phyloP scores from a whole-genome alignment of 1,284 basidiomycete genomes.

The Cutaneotrichosporon sp. region DNA sequence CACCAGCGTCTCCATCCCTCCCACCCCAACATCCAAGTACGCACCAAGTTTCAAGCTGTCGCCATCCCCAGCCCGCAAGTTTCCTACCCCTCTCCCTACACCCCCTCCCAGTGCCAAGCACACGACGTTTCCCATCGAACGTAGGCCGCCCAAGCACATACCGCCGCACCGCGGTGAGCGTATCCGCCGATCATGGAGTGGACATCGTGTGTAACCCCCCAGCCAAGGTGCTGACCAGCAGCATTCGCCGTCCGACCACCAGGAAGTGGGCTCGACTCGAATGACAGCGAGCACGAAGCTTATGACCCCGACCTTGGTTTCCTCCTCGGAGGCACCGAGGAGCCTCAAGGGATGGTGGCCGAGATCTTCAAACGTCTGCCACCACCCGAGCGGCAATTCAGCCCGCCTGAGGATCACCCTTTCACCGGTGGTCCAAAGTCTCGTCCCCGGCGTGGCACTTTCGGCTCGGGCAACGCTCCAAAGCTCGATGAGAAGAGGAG shows the following conservation, averaged over 20 bases:
- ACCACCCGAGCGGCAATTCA: too few species aligned
- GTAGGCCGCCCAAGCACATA: too few species aligned
- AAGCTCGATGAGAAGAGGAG: not conserved
- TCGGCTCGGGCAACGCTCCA: not conserved
- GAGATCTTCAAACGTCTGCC: not conserved
- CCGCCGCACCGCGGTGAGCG: not conserved
- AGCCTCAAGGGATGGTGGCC: not conserved
- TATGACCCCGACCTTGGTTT: not conserved
- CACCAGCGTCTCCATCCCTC: not conserved
- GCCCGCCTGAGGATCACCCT: not conserved
- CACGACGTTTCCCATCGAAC: not conserved
- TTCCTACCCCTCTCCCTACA: not conserved
- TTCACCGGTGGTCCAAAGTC: not conserved
- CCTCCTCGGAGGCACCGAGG: not conserved
- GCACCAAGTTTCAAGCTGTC: too few species aligned
- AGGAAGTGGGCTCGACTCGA: not conserved
- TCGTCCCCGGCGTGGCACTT: not conserved
- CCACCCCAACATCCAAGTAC: not conserved
- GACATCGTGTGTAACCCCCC: not conserved
- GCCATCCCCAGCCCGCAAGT: not conserved
- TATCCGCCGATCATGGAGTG: slow-evolving; percentile 1
- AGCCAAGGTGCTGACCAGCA: not conserved
- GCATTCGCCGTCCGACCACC: not conserved
- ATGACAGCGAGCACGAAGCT: not conserved
- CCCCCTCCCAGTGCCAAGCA: not conserved